Base-by-base conservation (phyloP, 768 basidiomycete species). In the Termitomyces heimii region DNA sequence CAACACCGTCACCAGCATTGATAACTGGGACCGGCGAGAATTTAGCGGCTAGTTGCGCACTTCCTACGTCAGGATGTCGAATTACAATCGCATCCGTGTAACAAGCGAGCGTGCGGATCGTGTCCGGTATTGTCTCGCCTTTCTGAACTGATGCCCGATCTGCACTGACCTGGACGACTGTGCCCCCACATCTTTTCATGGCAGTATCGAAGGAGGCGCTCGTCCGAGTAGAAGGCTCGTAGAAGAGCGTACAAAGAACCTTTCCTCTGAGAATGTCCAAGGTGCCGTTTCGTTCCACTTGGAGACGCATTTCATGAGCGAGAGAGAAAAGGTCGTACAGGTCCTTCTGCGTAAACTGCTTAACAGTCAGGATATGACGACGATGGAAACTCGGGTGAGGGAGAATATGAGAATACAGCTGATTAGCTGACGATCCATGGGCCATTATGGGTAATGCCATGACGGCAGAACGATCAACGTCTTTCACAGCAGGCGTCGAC, bases 121-220 rank as follows among this genome's bases (percentile, higher is more conserved):
- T 98, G 69, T 98, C 97, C 20, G 92, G 84, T 42, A 99, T 74
- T 0, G 84, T 88, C 75, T 99, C 97, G 37, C 97, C 97, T 75
- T 98, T 99, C 62, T 81, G 77, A 44, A 97, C 92, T 0, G 94
- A 97, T 4, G 94, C 95, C 2, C 80, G 79, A 53, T 93, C 91
- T 2, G 83, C 82, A 42, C 81, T 82, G 55, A 98, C 82, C 55
- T 88, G 81, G n/a, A 97, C 86, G 39, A 98, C 96, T 65, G 95
- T 85, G 20, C 97, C 97, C 28, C 97, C 97, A 65, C 94, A 94
- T 50, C 97, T 85, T 71, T 97, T 96, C 97, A 98, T 99, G 12
- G 97, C 97, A 2, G 96, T 89, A 68, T 99, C 96, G 66, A 99
- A 99, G 9, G 96, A 98, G 4, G 89, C 82, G 60, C 92, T 94